Evolutionary conservation across 2,329 filamentous ascomycete genomes (phyloP).

Genomic region (Hypoxylon sp.): DNA sequence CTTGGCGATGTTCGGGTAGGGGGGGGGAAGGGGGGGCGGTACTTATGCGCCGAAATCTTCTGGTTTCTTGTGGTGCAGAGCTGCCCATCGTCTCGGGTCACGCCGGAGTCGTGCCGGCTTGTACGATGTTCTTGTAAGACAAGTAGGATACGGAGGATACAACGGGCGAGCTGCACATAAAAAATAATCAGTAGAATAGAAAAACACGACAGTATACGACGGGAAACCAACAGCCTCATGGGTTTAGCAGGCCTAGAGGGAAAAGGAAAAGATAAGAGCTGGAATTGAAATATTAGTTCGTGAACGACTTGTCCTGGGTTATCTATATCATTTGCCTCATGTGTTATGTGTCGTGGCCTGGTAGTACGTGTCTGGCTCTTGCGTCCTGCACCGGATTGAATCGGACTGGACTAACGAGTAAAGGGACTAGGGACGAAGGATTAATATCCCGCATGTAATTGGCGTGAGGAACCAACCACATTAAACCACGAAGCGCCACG

Average conservation of each 20-base stretch:
- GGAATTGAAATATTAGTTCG: constrained; percentile 23
- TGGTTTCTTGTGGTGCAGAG: constrained; percentile 26
- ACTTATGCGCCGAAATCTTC: constrained; percentile 23
- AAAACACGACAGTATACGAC: constrained; percentile 27
- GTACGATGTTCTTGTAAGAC: constrained; percentile 11
- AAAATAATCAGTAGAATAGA: constrained; percentile 19
- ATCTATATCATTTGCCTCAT: not conserved
- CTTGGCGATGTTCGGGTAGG: constrained; percentile 15
- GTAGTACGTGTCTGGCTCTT: not conserved
- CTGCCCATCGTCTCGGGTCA: constrained; percentile 1
- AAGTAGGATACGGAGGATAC: not conserved
- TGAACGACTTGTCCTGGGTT: not conserved
- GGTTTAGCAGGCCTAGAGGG: not conserved
- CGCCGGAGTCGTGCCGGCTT: constrained; percentile 27
- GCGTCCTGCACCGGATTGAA: not conserved
- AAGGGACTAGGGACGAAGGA: no score
- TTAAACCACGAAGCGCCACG: not conserved
- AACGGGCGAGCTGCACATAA: constrained; percentile 2
- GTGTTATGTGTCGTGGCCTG: not conserved
- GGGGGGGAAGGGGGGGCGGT: no score
- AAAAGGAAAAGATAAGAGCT: constrained; percentile 20
- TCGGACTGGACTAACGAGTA: no score
- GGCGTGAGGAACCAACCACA: not conserved
- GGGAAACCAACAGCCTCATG: not conserved
- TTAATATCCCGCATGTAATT: constrained; percentile 1